Base-by-base conservation (phyloP, 306 rosid species). In the Bauhinia variegata region DNA sequence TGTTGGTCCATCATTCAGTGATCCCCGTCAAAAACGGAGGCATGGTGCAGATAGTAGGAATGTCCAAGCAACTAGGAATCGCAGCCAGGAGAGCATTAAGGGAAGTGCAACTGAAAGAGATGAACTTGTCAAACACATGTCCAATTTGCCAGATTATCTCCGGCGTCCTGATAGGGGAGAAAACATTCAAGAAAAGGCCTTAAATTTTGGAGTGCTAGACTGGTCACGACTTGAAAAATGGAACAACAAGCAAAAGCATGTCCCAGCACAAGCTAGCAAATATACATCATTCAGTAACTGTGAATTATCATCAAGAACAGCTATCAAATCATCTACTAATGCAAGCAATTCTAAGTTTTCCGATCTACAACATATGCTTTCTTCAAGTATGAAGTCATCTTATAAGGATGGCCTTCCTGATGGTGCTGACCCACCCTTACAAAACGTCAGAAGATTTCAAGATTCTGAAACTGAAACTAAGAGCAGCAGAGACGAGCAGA, bases 51-150 rank as follows among this genome's bases (percentile, higher is more conserved):
- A 54, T 42, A 32, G 60, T 65, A 75, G 54, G 59, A 71, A 38
- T 17, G 63, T 31, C 32, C 71, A 31, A 18, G 68, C 39, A 17
- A 77, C 66, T 0, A 60, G 61, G 33, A 65, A 48, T 61, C 59
- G 13, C 19, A 63, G 70, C 54, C 51, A 62, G 48, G 72, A 74
- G 72, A 79, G 75, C 13, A 60, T 60, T 0, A 78, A 79, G 73
- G 83, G 68, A 75, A 79, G 77, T 65, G 58, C 77, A 56, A 52
- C 48, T 30, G 81, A 73, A 69, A 85, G 69, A 56, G 96, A 85
- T 64, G 98, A 93, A 85, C 91, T 93, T 79, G 86, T 93, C 75
- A 89, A 75, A 80, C 77, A 93, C 83, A 93, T 93, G 98, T 79
- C 96, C 4, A 84, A 82, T 80, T 76, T 93, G 83, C 98, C 98